Evolutionary conservation across 352 stramenopile genomes (phyloP).

Genomic region (Thalassiosira ordinaria): DNA sequence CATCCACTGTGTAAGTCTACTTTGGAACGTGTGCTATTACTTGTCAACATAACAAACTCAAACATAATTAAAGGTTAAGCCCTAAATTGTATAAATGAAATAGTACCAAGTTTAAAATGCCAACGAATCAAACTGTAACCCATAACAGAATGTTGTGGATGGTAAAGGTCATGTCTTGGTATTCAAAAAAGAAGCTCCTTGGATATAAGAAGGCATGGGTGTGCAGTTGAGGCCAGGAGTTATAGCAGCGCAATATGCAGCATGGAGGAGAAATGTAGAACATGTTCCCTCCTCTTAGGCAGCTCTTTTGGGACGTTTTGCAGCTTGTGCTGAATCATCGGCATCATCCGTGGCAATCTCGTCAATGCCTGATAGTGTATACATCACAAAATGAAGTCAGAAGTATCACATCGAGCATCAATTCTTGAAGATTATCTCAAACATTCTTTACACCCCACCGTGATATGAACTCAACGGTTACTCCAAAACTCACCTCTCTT

Average conservation of each 20-base stretch:
- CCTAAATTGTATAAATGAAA: background rate
- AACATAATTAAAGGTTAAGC: background rate
- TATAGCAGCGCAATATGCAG: constrained; percentile 21
- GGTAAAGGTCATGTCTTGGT: background rate
- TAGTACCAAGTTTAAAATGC: background rate
- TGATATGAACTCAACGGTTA: background rate
- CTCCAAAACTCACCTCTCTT: constrained; percentile 63
- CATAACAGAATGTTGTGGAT: background rate
- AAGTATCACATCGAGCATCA: background rate
- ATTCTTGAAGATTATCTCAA: background rate
- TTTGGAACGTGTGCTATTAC: no score
- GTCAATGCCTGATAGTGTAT: constrained; percentile 24
- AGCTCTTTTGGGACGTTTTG: constrained; percentile 32
- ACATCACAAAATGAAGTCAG: constrained; percentile 3
- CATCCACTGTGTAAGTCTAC: no score
- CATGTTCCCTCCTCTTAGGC: constrained; percentile 2
- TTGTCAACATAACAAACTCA: no score
- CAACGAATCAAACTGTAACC: background rate
- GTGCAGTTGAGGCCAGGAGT: background rate
- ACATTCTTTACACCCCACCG: background rate
- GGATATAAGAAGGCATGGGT: no score
- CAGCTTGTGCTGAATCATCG: constrained; percentile 29
- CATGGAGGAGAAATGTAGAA: background rate
- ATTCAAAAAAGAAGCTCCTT: background rate
- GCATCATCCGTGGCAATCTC: constrained; percentile 38